Evolutionary conservation across 192 early-diverging fungal species (phyloP), one percentile per base, ranked within the genome.

Genomic region (Lobosporangium transversale): DNA sequence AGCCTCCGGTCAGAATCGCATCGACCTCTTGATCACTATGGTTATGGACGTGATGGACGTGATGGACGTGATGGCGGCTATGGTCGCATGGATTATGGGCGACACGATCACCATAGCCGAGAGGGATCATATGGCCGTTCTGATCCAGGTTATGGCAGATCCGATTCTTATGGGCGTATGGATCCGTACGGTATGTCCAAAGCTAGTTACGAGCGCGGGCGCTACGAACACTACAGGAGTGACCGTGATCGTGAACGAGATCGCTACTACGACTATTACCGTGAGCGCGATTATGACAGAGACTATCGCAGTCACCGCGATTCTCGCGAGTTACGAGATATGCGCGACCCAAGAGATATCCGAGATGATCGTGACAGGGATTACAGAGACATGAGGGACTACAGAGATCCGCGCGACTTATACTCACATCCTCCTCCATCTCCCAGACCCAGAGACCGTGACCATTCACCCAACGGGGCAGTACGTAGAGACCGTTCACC

Each of bases 181-280:
- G 73, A 76, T 11, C 47, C 73, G 29, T 76, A 76, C 36, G 47
- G 57, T 21, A 58, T 67, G 32, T 47, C 73, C 8, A 76, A 66
- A 23, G 42, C 48, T 27, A 40, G 58, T 21, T 76, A 76, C 17
- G 73, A 76, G 3, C 73, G 73, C 5, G 64, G 73, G 11, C 64
- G 73, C 29, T 76, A 76, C 14, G 73, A 76, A 12, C 73, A 66
- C n/a, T 76, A 76, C 33, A 18, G 61, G 14, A 57, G 69, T 20
- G 69, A 71, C 2, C 63, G 73, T 4, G 73, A 76, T 40, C 58
- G 73, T 11, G 63, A 76, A 8, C 58, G 65, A 1, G 73, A 76
- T 9, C 65, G 65, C 12, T 76, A 76, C 48, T 62, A 67, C 32
- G 73, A 76, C 35, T 67, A 67, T 40, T 66, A 76, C 26, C 58